Evolutionary conservation across 202 grass and related monocot species (phyloP), one percentile per base, ranked within the genome.

Genomic region (Musa balbisiana): DNA sequence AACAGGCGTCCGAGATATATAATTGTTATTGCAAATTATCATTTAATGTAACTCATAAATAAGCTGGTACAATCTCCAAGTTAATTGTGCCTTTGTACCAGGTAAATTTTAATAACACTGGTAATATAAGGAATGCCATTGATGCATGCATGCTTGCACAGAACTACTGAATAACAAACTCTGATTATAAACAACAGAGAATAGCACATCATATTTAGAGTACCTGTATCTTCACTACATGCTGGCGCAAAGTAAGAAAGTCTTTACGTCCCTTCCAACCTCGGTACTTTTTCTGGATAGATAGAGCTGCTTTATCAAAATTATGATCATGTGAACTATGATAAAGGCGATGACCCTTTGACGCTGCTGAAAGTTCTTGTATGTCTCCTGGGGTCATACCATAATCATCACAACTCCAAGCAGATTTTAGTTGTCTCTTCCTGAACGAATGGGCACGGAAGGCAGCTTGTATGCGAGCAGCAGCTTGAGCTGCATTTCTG

Each of bases 301-400:
- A 94, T 64, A 92, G 77, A 85, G 95, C 95, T 67, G 95, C 95
- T 95, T 89, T 99, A 70, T 95, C 80, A 72, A 75, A 88, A 80
- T 90, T 90, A 65, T 79, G 87, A 81, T 87, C 78, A 59, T 72
- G 79, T 0, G 81, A 83, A 62, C 74, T n/a, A 77, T 90, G 84
- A 79, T 26, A 65, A 75, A 65, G 76, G 52, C 79, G 69, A 70
- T 90, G 82, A 10, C 53, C 81, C 81, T 82, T 99, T 79, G 91
- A 88, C 80, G 79, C 73, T n/a, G 87, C 89, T 67, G 89, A 88
- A 74, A 95, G 80, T 81, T 87, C 88, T 79, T 93, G 87, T 69
- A 97, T 89, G 65, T 99, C 95, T 78, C 81, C 89, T 88, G 87
- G 89, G 51, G 95, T 90, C 87, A 99, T 87, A 82, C 95, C 91